These are phyloP conservation scores for Leptographium lundbergii DNA, from an alignment of 2,329 filamentous ascomycete genomes.

Conservation along the genomic window DNA sequence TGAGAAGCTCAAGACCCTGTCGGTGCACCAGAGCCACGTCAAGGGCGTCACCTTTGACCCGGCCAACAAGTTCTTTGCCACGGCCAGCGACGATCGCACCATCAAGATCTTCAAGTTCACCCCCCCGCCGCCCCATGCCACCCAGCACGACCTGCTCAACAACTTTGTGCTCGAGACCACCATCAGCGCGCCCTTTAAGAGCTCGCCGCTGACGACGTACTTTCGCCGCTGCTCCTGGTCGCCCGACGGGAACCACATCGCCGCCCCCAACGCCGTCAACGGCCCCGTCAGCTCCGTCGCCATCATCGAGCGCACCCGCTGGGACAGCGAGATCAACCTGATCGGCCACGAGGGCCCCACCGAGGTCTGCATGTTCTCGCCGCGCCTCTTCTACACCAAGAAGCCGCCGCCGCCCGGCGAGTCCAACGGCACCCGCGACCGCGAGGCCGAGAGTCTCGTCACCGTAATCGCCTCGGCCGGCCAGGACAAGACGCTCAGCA, in stretches of 20 bases:
- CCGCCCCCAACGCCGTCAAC: slow-evolving; percentile 92
- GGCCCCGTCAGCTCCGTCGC: slow-evolving; percentile 94
- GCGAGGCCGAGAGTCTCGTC: slow-evolving; percentile 36
- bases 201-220: slow-evolving; percentile 90
- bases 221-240: slow-evolving; percentile 96
- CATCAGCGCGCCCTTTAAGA: slow-evolving; percentile 75
- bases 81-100: slow-evolving; percentile 88
- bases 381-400: slow-evolving; percentile 67
- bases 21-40: slow-evolving; percentile 91
- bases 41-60: slow-evolving; percentile 98
- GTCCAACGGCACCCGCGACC: slow-evolving; percentile 25
- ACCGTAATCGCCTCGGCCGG: slow-evolving; percentile 95
- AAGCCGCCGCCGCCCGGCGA: slow-evolving; percentile 44
- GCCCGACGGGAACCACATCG: slow-evolving; percentile 92
- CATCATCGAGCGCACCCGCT: slow-evolving; percentile 81
- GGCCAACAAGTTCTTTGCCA: slow-evolving; percentile 98
- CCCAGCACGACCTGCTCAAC: slow-evolving; percentile 87
- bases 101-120: slow-evolving; percentile 97
- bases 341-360: slow-evolving; percentile 96
- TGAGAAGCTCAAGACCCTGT: slow-evolving; percentile 89
- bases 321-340: slow-evolving; percentile 94
- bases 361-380: slow-evolving; percentile 95
- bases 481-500: slow-evolving; percentile 88
- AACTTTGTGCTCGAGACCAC: slow-evolving; percentile 95
- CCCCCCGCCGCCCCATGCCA: slow-evolving; percentile 79